Percentiles rank a stretch among this genome's conserved stretches.
Conservation (phyloP, 2,329 filamentous ascomycete genomes). For the Parafenestella ontariensis region DNA sequence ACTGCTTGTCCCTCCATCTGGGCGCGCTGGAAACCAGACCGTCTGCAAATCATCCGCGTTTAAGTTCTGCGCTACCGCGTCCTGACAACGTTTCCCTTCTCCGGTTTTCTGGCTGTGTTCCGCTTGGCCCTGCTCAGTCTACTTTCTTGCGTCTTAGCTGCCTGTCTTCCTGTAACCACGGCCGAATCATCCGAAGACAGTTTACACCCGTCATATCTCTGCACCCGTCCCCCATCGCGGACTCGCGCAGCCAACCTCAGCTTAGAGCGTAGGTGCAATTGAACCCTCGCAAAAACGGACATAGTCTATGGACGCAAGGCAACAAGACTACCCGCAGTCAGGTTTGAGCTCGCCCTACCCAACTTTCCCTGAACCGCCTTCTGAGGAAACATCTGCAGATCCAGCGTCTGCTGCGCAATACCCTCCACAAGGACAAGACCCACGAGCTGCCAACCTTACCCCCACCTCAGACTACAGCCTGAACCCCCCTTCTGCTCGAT, state of each 20-base stretch:
- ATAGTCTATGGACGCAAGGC: slow-evolving; percentile 63
- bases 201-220: slow-evolving; percentile 57
- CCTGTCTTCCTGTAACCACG: slow-evolving; percentile 43
- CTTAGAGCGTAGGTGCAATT: slow-evolving; percentile 47
- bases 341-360: slow-evolving; percentile 63
- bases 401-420: slow-evolving; percentile 93
- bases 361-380: slow-evolving; percentile 67
- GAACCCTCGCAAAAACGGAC: slow-evolving; percentile 38
- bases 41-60: slow-evolving; percentile 59
- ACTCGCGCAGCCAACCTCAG: slow-evolving; percentile 48
- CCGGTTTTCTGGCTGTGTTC: slow-evolving; percentile 47
- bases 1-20: slow-evolving; percentile 47
- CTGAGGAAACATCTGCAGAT: slow-evolving; percentile 88
- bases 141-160: slow-evolving; percentile 28
- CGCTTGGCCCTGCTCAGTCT: slow-evolving; percentile 39
- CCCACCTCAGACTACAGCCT: slow-evolving; percentile 89
- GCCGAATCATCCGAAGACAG: slow-evolving; percentile 48
- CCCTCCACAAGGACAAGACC: slow-evolving; percentile 77
- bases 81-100: slow-evolving; percentile 44
- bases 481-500: slow-evolving; percentile 77
- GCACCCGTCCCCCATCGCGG: slow-evolving; percentile 53
- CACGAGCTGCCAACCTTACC: slow-evolving; percentile 76
- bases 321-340: slow-evolving; percentile 61
- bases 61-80: slow-evolving; percentile 54
- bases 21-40: slow-evolving; percentile 47